Conservation (phyloP, 768 basidiomycete species). For the Tephrocybe sp. region DNA sequence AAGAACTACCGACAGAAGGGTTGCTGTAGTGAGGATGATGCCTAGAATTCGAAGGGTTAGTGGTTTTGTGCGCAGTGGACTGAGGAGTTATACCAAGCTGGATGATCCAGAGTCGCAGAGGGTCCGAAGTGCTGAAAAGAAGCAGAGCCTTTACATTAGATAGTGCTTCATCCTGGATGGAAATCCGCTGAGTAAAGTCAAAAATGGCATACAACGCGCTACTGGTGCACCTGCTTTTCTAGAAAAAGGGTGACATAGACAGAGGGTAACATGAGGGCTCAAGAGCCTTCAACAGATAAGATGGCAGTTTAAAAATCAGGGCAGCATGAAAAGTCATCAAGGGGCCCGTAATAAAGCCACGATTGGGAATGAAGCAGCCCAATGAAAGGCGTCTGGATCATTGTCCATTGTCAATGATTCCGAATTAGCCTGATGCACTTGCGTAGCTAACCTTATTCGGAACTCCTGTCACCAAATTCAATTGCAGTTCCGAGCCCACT, state of each 20-base stretch:
- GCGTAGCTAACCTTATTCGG: too few species aligned
- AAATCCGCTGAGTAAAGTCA: neutral
- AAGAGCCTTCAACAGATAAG: too few species aligned
- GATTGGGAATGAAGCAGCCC: too few species aligned
- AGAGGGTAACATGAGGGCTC: too few species aligned
- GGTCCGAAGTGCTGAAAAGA: constrained; percentile 55
- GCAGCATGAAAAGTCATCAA: too few species aligned
- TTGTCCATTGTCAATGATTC: too few species aligned
- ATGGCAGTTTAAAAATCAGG: neutral
- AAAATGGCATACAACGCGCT: neutral
- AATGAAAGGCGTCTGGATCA: too few species aligned
- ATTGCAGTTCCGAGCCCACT: too few species aligned
- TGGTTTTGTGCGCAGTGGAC: neutral
- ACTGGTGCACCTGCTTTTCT: neutral
- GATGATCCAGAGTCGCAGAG: constrained; percentile 74
- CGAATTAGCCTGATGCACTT: too few species aligned
- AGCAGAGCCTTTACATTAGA: neutral
- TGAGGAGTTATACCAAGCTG: constrained; percentile 61
- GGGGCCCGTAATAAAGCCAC: too few species aligned
- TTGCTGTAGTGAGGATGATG: constrained; percentile 79
- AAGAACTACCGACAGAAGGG: constrained; percentile 68
- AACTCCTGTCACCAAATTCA: too few species aligned
- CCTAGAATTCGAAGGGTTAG: constrained; percentile 35
- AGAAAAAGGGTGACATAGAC: too few species aligned
- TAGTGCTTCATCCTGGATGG: neutral